Base-by-base conservation (phyloP, 495 filamentous ascomycete genomes). In the Letharia columbiana region DNA sequence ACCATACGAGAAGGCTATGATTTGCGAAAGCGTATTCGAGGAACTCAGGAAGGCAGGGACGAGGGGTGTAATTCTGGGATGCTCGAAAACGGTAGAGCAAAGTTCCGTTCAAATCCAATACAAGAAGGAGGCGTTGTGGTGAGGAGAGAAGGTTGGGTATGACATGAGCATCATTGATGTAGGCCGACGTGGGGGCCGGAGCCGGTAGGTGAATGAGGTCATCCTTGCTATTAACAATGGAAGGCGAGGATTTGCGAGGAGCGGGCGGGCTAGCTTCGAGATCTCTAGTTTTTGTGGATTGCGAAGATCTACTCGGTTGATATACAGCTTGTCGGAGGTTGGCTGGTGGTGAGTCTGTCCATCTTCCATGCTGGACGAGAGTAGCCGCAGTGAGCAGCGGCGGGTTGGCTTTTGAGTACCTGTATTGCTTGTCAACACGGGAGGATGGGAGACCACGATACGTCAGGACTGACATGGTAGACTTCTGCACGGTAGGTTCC, bases 81-180 rank as follows among this genome's bases (percentile, higher is more conserved):
- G 71, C 0, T 39, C 7, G 20, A 28, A 75, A 78, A 17, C 94
- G 90, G 71, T 81, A 78, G 20, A 97, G 80, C 4, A 98, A 80
- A 0, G 95, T 96, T 64, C 95, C 94, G 76, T 98, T 98, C 0
- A 98, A 81, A 73, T 98, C 94, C 64, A 98, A 85, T 39, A 98
- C 83, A 28, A 98, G 75, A 3, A 98, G 84, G 1, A 96, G 76
- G 15, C 75, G 78, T 40, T 81, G 78, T 17, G 80, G 76, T 10
- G 65, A 66, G 3, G 66, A 17, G 2, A 72, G 49, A 56, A 63
- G 59, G 47, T 60, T 63, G 6, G 81, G 77, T 10, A 72, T 58
- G 49, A 66, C 59, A 11, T 72, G 70, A 37, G 83, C 74, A 66
- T 78, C 77, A 5, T 69, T 52, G 35, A 85, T 67, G 71, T 87